Evolutionary conservation across 805 yeast genomes (phyloP).

Genomic region (Candida boleticola): DNA sequence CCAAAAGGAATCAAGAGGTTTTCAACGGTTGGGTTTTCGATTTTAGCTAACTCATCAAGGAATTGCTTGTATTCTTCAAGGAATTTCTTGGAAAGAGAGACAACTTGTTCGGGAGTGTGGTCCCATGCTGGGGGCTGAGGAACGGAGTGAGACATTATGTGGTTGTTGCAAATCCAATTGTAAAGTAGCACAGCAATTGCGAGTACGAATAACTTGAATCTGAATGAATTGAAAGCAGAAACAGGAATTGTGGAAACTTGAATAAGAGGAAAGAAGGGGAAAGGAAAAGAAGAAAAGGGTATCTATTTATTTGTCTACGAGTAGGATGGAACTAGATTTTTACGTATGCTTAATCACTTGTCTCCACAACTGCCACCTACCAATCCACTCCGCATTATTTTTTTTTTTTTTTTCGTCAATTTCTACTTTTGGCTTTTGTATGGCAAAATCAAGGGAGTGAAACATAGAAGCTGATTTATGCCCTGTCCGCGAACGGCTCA

Average conservation of each 20-base stretch:
- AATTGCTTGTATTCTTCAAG: conserved; percentile 42
- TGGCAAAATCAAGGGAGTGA: not conserved
- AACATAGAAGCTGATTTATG: not conserved
- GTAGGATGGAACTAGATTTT: too few relatives aligned
- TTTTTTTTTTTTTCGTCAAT: too few relatives aligned
- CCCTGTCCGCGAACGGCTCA: not conserved
- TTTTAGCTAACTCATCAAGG: conserved; percentile 52
- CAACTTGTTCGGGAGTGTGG: conserved; percentile 51
- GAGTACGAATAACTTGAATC: not conserved
- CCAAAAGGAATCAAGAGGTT: conserved; percentile 54
- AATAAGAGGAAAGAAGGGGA: not conserved
- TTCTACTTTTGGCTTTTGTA: too few relatives aligned
- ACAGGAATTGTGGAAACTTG: not conserved
- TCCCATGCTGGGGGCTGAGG: conserved; percentile 56
- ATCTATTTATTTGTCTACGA: too few relatives aligned
- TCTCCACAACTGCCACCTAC: too few relatives aligned
- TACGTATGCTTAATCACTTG: too few relatives aligned
- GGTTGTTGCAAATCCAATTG: not conserved
- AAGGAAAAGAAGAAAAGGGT: not conserved
- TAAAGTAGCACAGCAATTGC: not conserved
- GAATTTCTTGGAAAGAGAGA: conserved; percentile 40
- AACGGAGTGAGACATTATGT: conserved; percentile 22
- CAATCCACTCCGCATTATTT: too few relatives aligned
- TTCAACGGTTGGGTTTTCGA: conserved; percentile 53
- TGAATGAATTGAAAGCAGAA: not conserved